Base-by-base conservation (phyloP, 2,329 filamentous ascomycete species). In the Amesomyces nigricolor region DNA sequence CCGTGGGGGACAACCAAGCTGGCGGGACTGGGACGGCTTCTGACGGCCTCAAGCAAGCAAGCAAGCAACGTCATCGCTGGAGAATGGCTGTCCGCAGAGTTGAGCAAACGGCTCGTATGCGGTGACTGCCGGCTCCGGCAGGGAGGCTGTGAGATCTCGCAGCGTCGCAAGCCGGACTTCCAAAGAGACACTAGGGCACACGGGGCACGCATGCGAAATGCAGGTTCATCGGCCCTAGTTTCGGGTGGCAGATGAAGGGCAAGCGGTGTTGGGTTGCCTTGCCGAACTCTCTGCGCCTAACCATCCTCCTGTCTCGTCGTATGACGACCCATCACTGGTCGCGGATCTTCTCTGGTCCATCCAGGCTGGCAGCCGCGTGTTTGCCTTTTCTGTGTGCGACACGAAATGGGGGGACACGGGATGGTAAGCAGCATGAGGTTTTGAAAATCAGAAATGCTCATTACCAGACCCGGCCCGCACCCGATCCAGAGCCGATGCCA, bases 231-330 rank as follows among this genome's bases (percentile, higher is more conserved):
- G 51, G 46, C 53, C 53, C 51, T 42, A 22, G 47, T 43, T 39
- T 40, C 19, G 30, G 42, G 30, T 32, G 19, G 32, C 22, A 39
- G 45, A 48, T 46, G 11, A 51, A 47, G 53, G 50, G 32, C 42
- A 45, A 49, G 38, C 39, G 30, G 47, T 47, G 47, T 58, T 59
- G 58, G 58, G 60, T 57, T 43, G 49, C 48, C 29, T 35, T 51
- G 47, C 47, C 42, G 37, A 48, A 46, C 30, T 29, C 11, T 55
- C 54, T 50, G 44, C 54, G 57, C 58, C 57, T 54, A 60, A 61
- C 59, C 53, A 51, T 22, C 37, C 40, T 26, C 14, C 13, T 16
- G 35, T 30, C 49, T 30, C n/a, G 4, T 40, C 55, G 39, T 47
- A 30, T 35, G 30, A 22, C 37, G 22, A 26, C 22, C 22, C 22